Evolutionary conservation across 2,329 filamentous ascomycete genomes (phyloP).

Genomic region (Cordyceps javanica): DNA sequence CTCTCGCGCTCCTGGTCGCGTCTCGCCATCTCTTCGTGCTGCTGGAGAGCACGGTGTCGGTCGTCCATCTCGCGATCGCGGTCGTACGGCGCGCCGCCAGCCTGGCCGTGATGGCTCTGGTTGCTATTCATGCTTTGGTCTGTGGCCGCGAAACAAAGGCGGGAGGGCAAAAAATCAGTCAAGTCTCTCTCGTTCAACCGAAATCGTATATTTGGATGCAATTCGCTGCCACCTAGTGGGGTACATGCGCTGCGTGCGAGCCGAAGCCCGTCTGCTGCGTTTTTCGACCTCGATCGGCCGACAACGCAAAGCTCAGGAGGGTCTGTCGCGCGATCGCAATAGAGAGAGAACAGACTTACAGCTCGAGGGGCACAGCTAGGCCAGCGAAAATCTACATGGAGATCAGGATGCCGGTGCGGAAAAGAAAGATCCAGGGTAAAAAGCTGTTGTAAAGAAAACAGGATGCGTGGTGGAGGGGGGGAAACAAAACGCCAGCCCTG

Average conservation of each 20-base stretch:
- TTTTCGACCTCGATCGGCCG: conserved; percentile 6
- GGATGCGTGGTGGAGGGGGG: conserved; percentile 11
- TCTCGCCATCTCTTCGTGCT: conserved; percentile 42
- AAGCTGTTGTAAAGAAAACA: conserved; percentile 11
- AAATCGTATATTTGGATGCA: not conserved
- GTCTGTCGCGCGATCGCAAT: conserved; percentile 21
- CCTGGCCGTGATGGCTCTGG: conserved; percentile 36
- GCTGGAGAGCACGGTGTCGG: conserved; percentile 39
- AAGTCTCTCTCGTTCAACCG: not conserved
- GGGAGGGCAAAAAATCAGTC: not conserved
- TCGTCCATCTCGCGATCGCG: conserved; percentile 45
- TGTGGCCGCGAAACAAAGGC: not conserved
- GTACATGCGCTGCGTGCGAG: not conserved
- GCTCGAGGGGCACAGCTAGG: conserved; percentile 26
- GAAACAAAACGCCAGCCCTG: conserved; percentile 18
- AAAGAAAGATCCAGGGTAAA: conserved; percentile 15
- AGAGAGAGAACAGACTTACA: conserved; percentile 25
- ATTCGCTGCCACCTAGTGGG: not conserved
- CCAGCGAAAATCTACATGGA: conserved; percentile 30
- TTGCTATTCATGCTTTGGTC: conserved; percentile 37
- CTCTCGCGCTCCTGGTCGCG: conserved; percentile 40
- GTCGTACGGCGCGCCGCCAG: conserved; percentile 37
- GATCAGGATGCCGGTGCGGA: conserved; percentile 10
- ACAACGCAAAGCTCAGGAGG: conserved; percentile 14
- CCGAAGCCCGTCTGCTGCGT: not conserved